A percentile compares a stretch with the other conserved stretches of the same genome.
phyloP scores from a whole-genome alignment of 2,329 filamentous ascomycete genomes.

The Aureobasidium sp. region DNA sequence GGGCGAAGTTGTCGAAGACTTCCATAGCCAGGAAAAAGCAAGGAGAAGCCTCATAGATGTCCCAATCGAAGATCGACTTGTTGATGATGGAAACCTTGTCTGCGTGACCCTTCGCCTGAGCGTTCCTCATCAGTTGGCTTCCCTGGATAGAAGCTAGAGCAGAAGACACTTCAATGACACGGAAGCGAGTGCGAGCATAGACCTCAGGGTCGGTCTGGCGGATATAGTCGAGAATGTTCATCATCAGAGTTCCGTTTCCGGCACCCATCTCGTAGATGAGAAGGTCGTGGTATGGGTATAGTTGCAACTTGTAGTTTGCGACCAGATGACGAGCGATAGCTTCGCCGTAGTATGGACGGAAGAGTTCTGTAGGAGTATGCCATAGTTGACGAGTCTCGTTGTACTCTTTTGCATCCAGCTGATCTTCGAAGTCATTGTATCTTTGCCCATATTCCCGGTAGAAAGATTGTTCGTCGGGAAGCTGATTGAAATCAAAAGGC shows the following conservation, averaged over 20 bases:
- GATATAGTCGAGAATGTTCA: constrained; percentile 98
- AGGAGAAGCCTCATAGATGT: constrained; percentile 85
- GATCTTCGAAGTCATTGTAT: constrained; percentile 92
- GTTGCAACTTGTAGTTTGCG: constrained; percentile 93
- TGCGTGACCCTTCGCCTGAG: constrained; percentile 77
- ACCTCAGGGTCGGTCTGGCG: constrained; percentile 89
- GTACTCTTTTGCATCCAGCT: constrained; percentile 76
- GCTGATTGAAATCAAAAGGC: constrained; percentile 86
- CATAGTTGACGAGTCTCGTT: constrained; percentile 90
- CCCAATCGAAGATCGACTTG: constrained; percentile 95
- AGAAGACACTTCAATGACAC: constrained; percentile 95
- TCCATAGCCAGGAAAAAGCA: constrained; percentile 99
- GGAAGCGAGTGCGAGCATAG: constrained; percentile 93
- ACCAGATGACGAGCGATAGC: constrained; percentile 97
- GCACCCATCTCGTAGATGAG: constrained; percentile 99
- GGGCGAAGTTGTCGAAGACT: constrained; percentile 98
- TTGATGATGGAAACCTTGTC: constrained; percentile 96
- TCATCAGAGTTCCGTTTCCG: constrained; percentile 97
- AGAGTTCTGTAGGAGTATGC: constrained; percentile 99
- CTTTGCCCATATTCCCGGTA: constrained; percentile 77
- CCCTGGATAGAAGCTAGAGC: constrained; percentile 82
- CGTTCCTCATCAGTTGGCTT: constrained; percentile 71
- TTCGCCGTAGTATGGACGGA: constrained; percentile 96
- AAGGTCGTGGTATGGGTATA: constrained; percentile 96
- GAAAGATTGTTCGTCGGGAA: constrained; percentile 90